Evolutionary conservation across 139 green algal species (phyloP).

Genomic region (Zygnema cylindricum): DNA sequence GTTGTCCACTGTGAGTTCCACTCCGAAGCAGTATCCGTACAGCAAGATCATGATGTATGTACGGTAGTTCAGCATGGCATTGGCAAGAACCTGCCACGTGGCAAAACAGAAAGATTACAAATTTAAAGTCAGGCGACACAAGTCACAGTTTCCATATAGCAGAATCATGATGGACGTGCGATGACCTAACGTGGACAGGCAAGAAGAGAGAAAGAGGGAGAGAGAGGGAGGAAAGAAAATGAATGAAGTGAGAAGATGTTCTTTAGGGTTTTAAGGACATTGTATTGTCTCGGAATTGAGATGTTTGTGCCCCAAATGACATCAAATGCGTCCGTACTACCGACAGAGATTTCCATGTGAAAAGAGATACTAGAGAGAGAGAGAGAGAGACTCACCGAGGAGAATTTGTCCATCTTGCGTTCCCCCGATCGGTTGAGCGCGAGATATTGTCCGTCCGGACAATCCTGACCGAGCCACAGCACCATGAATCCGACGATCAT

Average conservation of each 20-base stretch:
- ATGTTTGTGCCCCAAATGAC: neutral
- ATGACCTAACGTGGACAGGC: no score
- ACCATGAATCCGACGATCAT: constrained; percentile 72
- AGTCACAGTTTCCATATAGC: no score
- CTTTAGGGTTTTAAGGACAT: neutral
- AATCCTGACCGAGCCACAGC: constrained; percentile 71
- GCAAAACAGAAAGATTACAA: neutral
- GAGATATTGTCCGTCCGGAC: constrained; percentile 83
- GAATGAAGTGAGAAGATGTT: neutral
- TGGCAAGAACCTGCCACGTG: constrained; percentile 70
- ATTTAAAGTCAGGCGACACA: no score
- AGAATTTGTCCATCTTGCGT: constrained; percentile 12
- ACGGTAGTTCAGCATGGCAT: constrained; percentile 72
- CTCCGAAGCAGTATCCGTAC: constrained; percentile 79
- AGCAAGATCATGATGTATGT: constrained; percentile 66
- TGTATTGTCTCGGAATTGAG: neutral
- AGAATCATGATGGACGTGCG: no score
- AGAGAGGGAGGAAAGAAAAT: neutral
- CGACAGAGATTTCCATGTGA: constrained; percentile 82
- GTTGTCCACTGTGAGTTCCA: constrained; percentile 87
- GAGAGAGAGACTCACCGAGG: neutral
- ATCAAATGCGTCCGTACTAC: constrained; percentile 69
- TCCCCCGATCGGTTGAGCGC: constrained; percentile 74
- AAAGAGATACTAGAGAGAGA: constrained; percentile 71
- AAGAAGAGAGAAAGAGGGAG: neutral